Evolutionary conservation across 805 yeast species (phyloP).

Genomic region (Lipomyces sp.): DNA sequence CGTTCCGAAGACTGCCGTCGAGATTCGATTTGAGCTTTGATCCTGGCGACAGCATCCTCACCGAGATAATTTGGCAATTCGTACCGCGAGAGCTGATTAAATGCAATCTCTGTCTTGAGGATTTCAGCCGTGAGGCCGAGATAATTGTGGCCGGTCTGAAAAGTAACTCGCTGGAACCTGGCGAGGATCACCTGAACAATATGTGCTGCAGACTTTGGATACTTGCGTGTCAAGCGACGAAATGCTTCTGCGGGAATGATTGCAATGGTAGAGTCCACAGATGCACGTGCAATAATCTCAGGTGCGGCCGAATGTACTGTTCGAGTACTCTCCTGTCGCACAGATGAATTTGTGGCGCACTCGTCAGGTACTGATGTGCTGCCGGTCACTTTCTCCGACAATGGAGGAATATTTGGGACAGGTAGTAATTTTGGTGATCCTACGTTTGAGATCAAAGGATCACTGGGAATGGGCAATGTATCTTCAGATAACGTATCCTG

Average conservation of each 20-base stretch:
- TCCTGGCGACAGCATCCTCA: slow-evolving; percentile 58
- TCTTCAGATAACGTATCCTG: slow-evolving; percentile 15
- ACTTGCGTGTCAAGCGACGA: slow-evolving; percentile 66
- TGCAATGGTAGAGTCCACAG: slow-evolving; percentile 79
- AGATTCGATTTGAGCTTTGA: slow-evolving; percentile 41
- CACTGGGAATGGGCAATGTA: slow-evolving; percentile 17
- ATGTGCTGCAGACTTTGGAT: slow-evolving; percentile 89
- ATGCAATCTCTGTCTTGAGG: slow-evolving; percentile 68
- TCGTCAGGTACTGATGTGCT: not conserved
- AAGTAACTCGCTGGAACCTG: slow-evolving; percentile 84
- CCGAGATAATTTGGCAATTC: slow-evolving; percentile 69
- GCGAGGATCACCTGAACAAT: slow-evolving; percentile 91
- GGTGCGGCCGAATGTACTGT: slow-evolving; percentile 3
- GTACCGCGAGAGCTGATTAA: slow-evolving; percentile 54
- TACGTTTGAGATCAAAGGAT: slow-evolving; percentile 3
- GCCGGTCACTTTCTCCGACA: slow-evolving; percentile 19
- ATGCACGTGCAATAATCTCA: slow-evolving; percentile 74
- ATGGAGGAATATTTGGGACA: slow-evolving; percentile 24
- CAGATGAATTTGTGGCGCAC: not conserved
- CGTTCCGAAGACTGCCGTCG: slow-evolving; percentile 6
- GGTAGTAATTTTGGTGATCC: slow-evolving; percentile 12
- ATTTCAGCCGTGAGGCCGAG: slow-evolving; percentile 83
- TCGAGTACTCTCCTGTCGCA: not conserved
- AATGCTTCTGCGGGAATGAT: slow-evolving; percentile 89
- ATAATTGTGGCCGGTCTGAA: slow-evolving; percentile 86